A percentile compares a stretch with the other conserved stretches of the same genome.
Evolutionary conservation across 1,284 basidiomycete species (phyloP).

Genomic region (Apiotrichum gamsii): DNA sequence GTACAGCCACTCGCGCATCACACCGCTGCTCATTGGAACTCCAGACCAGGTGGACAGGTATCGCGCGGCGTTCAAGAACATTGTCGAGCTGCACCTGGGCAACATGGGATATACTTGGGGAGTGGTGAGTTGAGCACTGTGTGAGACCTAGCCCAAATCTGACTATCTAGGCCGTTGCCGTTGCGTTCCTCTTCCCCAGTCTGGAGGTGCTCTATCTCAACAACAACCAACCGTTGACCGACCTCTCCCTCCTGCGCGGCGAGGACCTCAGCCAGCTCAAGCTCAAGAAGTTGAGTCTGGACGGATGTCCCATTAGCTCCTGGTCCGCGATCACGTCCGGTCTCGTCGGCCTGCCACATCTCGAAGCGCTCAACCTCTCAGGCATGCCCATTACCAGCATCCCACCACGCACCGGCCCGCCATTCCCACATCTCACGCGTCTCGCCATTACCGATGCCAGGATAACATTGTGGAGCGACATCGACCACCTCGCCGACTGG

Average conservation of each 20-base stretch:
- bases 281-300: constrained; percentile 64
- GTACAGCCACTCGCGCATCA: constrained; percentile 50
- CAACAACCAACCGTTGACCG: constrained; percentile 53
- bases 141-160: neutral
- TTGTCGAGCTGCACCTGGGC: constrained; percentile 71
- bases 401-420: constrained; percentile 40
- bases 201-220: constrained; percentile 68
- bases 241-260: neutral
- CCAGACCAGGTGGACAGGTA: constrained; percentile 18
- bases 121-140: constrained; percentile 51
- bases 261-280: constrained; percentile 16
- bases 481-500: constrained; percentile 59
- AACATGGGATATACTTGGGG: constrained; percentile 63
- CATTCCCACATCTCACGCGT: constrained; percentile 51
- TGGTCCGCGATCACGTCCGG: constrained; percentile 57
- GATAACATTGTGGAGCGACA: constrained; percentile 58
- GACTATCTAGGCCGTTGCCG: constrained; percentile 37
- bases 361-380: constrained; percentile 63
- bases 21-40: constrained; percentile 54
- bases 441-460: constrained; percentile 51
- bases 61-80: constrained; percentile 52
- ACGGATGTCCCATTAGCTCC: constrained; percentile 59
- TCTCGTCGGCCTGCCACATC: constrained; percentile 51
- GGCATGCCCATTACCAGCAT: constrained; percentile 58
- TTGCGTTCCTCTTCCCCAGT: constrained; percentile 56